These are phyloP conservation scores for Castanea crenata DNA, from an alignment of 306 rosid genomes.

Conservation along the genomic window DNA sequence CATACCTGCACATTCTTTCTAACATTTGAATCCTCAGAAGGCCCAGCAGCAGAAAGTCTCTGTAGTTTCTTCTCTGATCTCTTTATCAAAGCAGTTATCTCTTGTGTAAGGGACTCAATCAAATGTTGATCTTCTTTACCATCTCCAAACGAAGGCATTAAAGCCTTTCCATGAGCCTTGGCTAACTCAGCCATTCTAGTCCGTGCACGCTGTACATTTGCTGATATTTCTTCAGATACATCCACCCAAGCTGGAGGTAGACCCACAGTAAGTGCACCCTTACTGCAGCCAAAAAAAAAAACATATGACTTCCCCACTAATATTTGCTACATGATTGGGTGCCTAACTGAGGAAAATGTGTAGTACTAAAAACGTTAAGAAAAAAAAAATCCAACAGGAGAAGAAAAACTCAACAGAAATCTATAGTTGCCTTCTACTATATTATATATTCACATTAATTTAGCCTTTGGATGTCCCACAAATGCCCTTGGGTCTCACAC, in stretches of 20 bases:
- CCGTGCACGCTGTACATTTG: conserved; percentile 80
- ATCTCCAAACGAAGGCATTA: conserved; percentile 97
- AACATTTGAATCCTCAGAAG: conserved; percentile 90
- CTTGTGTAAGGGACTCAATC: conserved; percentile 80
- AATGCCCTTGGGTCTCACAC: not conserved
- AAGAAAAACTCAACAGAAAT: conserved; percentile 4
- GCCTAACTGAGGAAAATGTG: conserved; percentile 10
- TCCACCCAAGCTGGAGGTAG: conserved; percentile 99
- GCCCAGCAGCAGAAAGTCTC: conserved; percentile 78
- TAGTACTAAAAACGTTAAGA: conserved; percentile 10
- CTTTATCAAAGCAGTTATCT: conserved; percentile 77
- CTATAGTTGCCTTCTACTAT: not conserved
- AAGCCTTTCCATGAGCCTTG: conserved; percentile 89
- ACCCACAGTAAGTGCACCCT: conserved; percentile 72
- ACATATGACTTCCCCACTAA: not conserved
- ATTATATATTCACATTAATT: not conserved
- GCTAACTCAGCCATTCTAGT: conserved; percentile 76
- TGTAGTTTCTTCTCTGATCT: conserved; percentile 78
- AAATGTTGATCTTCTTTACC: conserved; percentile 85
- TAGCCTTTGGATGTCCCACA: not conserved
- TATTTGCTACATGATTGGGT: not conserved
- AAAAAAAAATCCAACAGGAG: not conserved
- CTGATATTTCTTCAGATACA: conserved; percentile 91
- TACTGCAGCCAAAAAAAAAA: conserved; percentile 43
- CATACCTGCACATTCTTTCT: conserved; percentile 97